A percentile compares a stretch with the other conserved stretches of the same genome.
Conservation (phyloP, 129 eudicot genomes). For the Calendula officinalis region DNA sequence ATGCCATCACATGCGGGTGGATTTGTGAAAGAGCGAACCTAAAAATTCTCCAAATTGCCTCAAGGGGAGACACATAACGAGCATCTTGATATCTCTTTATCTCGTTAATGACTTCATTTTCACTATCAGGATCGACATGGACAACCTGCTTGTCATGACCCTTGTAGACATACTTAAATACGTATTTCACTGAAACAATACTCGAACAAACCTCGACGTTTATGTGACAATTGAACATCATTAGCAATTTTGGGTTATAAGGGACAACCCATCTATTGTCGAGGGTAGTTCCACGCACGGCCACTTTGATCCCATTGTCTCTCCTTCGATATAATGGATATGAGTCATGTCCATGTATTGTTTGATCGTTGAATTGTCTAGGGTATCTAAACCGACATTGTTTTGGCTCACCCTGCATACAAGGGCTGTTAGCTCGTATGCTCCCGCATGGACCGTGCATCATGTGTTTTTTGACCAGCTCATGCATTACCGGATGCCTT, state of each 20-base stretch:
- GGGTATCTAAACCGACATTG: constrained; percentile 22
- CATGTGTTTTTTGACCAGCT: constrained; percentile 28
- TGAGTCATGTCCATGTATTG: constrained; percentile 10
- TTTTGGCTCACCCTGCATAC: constrained; percentile 24
- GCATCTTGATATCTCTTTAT: constrained; percentile 2
- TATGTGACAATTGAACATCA: not conserved
- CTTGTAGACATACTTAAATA: too few relatives aligned
- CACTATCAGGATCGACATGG: not conserved
- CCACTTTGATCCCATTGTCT: constrained; percentile 3
- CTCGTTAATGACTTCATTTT: not conserved
- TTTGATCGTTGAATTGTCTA: not conserved
- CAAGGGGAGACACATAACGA: not conserved
- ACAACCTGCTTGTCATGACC: not conserved
- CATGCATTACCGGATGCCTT: not conserved
- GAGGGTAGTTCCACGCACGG: not conserved
- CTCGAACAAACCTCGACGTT: too few relatives aligned
- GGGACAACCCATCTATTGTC: constrained; percentile 15
- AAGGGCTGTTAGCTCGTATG: not conserved
- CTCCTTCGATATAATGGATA: constrained; percentile 32
- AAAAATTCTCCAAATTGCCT: constrained; percentile 2
- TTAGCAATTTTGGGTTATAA: constrained; percentile 2
- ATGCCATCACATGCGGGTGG: constrained; percentile 1
- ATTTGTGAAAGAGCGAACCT: not conserved
- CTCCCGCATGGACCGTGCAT: constrained; percentile 31
- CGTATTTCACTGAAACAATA: too few relatives aligned